Evolutionary conservation across 2,329 filamentous ascomycete genomes (phyloP).

Genomic region (Xenosphaeropsis pyriputrescens): DNA sequence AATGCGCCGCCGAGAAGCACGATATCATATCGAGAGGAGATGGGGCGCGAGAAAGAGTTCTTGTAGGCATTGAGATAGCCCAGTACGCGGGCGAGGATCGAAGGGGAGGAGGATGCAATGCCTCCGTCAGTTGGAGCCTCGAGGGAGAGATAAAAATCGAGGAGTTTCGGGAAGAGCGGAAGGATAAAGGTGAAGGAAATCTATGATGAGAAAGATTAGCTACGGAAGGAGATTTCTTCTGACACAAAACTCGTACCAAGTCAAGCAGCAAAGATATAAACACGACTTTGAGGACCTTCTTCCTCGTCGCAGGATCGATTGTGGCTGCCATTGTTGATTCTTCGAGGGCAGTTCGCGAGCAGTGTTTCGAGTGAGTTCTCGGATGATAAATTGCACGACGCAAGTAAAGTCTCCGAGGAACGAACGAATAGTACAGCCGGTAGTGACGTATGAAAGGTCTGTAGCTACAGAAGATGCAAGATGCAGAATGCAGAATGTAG

Average conservation of each 20-base stretch:
- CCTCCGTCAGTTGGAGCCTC: conserved; percentile 38
- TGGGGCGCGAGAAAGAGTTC: conserved; percentile 77
- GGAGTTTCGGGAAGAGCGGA: conserved; percentile 84
- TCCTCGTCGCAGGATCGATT: conserved; percentile 46
- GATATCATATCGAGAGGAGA: conserved; percentile 94
- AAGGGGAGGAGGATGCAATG: conserved; percentile 27
- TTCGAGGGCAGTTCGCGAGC: too few species aligned
- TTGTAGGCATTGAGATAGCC: conserved; percentile 88
- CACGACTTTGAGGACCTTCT: conserved; percentile 72
- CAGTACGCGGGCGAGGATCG: conserved; percentile 67
- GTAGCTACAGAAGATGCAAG: too few species aligned
- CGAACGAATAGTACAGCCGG: too few species aligned
- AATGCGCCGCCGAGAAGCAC: conserved; percentile 87
- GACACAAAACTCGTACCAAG: conserved; percentile 42
- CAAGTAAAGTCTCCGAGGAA: too few species aligned
- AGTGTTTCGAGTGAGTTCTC: too few species aligned
- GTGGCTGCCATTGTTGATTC: conserved; percentile 13
- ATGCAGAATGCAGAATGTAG: too few species aligned
- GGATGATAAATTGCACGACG: too few species aligned
- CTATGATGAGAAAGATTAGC: conserved; percentile 28
- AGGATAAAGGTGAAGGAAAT: conserved; percentile 98
- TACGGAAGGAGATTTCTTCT: conserved; percentile 1
- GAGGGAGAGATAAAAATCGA: conserved; percentile 87
- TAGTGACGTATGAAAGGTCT: too few species aligned
- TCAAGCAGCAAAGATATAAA: conserved; percentile 83